Percentiles rank a stretch among this genome's conserved stretches.
phyloP scores from a whole-genome alignment of 2,329 filamentous ascomycete genomes.

The Magnaporthiopsis rhizophila region DNA sequence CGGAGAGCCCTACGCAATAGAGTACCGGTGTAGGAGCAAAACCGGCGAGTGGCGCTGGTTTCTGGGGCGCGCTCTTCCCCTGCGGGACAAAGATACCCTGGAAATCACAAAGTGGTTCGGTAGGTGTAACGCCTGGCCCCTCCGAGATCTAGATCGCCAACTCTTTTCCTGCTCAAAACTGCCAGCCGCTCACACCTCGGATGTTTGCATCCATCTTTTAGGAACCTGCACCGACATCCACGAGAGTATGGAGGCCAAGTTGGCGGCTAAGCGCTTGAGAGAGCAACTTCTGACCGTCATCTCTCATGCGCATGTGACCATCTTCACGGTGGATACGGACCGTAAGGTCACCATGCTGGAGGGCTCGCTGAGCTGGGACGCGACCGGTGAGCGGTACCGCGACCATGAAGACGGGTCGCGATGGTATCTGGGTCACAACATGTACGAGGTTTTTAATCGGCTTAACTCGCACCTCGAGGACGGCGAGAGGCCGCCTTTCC shows the following conservation, averaged over 20 bases:
- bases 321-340: conserved; percentile 63
- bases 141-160: not conserved
- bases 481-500: conserved; percentile 39
- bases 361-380: conserved; percentile 52
- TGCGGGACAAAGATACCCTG: conserved; percentile 57
- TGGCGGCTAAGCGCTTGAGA: conserved; percentile 57
- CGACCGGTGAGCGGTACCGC: conserved; percentile 19
- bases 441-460: conserved; percentile 56
- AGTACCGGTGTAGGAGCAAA: conserved; percentile 61
- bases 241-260: conserved; percentile 61
- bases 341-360: conserved; percentile 61
- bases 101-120: conserved; percentile 74
- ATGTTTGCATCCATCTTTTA: conserved; percentile 13
- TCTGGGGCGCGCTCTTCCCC: conserved; percentile 61
- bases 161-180: not conserved
- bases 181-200: not conserved
- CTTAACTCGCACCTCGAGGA: conserved; percentile 34
- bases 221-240: conserved; percentile 72
- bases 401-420: conserved; percentile 30
- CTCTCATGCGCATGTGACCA: conserved; percentile 64
- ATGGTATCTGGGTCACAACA: conserved; percentile 51
- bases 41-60: conserved; percentile 74
- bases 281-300: conserved; percentile 67
- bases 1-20: conserved; percentile 59
- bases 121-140: conserved; percentile 15